Conservation (phyloP, 75 land plant genomes). For the Isoetes taiwanensis region DNA sequence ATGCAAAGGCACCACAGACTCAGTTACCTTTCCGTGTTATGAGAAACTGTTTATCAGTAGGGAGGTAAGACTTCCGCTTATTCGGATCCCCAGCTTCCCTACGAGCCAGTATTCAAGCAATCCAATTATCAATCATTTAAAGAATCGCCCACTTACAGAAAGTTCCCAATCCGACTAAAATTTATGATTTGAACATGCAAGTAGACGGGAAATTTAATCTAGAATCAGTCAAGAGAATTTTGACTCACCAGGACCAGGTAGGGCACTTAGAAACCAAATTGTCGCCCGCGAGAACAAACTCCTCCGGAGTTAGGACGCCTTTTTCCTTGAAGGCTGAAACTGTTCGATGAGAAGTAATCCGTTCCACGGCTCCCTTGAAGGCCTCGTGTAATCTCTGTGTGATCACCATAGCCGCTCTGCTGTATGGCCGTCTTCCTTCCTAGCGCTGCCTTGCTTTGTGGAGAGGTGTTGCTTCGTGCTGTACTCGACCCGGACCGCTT, state of each 20-base stretch:
- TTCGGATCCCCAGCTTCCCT: conserved; percentile 92
- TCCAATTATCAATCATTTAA: neutral
- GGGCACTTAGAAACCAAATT: conserved; percentile 96
- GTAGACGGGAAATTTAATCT: neutral
- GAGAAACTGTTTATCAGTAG: conserved; percentile 74
- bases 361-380: conserved; percentile 84
- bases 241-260: conserved; percentile 89
- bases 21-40: conserved; percentile 85
- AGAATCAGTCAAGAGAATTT: neutral
- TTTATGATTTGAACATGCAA: neutral
- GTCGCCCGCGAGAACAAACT: conserved; percentile 90
- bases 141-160: neutral
- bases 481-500: too few relatives aligned
- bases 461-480: too few relatives aligned
- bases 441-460: too few relatives aligned
- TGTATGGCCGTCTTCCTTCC: too few relatives aligned
- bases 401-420: too few relatives aligned
- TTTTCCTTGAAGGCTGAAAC: conserved; percentile 97
- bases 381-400: conserved; percentile 80
- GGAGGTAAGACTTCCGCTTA: conserved; percentile 73
- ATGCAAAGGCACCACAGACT: neutral
- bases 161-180: neutral
- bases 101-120: neutral
- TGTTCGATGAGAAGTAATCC: conserved; percentile 85
- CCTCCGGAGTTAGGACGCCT: conserved; percentile 81